Evolutionary conservation across 1,284 basidiomycete genomes (phyloP), one percentile per base, ranked within the genome.

Genomic region (Irpex sp.): DNA sequence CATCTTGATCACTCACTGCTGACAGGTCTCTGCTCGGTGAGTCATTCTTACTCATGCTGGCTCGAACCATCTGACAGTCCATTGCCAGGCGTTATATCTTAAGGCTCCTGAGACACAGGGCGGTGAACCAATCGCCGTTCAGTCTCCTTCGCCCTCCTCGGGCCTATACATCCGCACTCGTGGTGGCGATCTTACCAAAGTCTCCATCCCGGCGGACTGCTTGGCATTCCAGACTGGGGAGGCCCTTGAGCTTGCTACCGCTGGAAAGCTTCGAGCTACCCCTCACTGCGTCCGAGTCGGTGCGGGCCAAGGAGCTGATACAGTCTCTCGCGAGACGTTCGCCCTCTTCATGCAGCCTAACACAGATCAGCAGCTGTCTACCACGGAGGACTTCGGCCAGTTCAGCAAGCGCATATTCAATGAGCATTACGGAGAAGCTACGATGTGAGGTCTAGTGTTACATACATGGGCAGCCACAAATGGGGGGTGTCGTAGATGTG

Each of bases 331-430:
- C 64, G 92, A 93, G 77, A 96, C 89, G 1, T 93, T 93, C 68
- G 91, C 94, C 3, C 81, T 97, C 26, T 98, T 97, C 81, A 89
- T 97, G 86, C 94, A 97, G 76, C 95, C 96, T 1, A 87, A 96
- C 73, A 88, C 90, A 4, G 81, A 92, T 66, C 88, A 92, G 69
- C 81, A 83, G 44, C 83, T 97, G 34, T 87, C 89, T 1, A 75
- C 77, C 44, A 75, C 78, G 1, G 85, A 89, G 73, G 94, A 92
- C 19, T 98, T 96, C 71, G 96, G 95, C 0, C 82, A 89, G 67
- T 97, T 97, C 76, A 94, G 92, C 70, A 92, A 93, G 74, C 81
- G 85, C 64, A 84, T 96, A 31, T 88, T 97, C 66, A 83, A 84
- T 64, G 82, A 90, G 71, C 95, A 97, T 79, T 96, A 96, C 71